phyloP scores from a whole-genome alignment of 495 filamentous ascomycete genomes.

The Ramalina intermedia region DNA sequence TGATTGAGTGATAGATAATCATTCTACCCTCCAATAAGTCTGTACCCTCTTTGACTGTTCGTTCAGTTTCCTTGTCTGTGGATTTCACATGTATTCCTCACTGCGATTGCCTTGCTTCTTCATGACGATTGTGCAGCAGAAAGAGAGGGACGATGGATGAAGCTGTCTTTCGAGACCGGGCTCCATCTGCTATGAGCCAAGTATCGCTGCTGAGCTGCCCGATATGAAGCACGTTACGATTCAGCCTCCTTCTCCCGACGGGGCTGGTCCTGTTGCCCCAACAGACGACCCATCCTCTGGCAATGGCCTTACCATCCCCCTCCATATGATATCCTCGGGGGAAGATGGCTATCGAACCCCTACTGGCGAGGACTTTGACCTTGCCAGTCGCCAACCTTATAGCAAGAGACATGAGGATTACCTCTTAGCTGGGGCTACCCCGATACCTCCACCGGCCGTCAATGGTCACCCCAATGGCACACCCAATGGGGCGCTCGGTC shows the following conservation, averaged over 20 bases:
- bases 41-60: no score
- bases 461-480: background rate
- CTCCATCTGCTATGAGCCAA: no score
- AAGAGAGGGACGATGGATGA: no score
- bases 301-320: slow-evolving; percentile 15
- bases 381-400: background rate
- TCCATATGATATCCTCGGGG: slow-evolving; percentile 28
- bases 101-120: no score
- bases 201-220: background rate
- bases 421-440: background rate
- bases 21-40: no score
- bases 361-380: slow-evolving; percentile 33
- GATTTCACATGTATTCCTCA: no score
- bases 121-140: no score
- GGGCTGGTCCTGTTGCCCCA: background rate
- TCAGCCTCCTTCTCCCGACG: background rate
- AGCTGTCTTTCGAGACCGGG: no score
- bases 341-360: slow-evolving; percentile 37
- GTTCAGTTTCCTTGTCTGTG: no score
- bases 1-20: no score
- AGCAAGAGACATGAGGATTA: background rate
- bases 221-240: slow-evolving; percentile 9
- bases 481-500: background rate
- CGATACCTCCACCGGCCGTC: background rate
- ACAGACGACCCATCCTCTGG: background rate